A percentile compares a stretch with the other conserved stretches of the same genome.
Conservation (phyloP, 75 land plant species). For the Cupressus sempervirens region DNA sequence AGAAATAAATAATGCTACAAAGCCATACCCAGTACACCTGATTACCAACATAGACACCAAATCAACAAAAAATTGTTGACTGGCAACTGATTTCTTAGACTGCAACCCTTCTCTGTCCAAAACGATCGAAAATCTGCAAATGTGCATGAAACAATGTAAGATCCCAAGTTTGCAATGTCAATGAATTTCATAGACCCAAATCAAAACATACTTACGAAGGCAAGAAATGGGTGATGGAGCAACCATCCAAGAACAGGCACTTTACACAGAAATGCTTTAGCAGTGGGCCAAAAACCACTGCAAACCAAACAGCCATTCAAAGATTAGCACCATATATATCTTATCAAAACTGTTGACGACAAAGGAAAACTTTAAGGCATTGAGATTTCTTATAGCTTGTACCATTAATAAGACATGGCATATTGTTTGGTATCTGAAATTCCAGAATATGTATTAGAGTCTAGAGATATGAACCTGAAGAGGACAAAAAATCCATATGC, state of each 20-base stretch:
- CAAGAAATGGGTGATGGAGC: constrained; percentile 40
- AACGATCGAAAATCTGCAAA: not conserved
- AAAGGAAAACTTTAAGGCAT: not conserved
- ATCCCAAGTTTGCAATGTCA: not conserved
- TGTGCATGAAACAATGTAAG: not conserved
- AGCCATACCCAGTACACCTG: not conserved
- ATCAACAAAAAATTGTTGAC: not conserved
- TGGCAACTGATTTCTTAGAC: not conserved
- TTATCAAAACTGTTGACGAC: not conserved
- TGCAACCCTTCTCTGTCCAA: not conserved
- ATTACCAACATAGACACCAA: not conserved
- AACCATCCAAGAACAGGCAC: constrained; percentile 78
- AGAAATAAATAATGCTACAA: not conserved
- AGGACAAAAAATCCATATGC: constrained; percentile 67
- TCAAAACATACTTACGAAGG: not conserved
- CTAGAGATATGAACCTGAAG: constrained; percentile 49
- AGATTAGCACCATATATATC: not conserved
- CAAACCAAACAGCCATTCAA: not conserved
- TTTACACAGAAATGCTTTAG: constrained; percentile 51
- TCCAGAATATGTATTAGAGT: not conserved
- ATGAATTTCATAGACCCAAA: not conserved
- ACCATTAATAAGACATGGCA: not conserved
- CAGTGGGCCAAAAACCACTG: constrained; percentile 72
- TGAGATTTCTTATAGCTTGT: not conserved
- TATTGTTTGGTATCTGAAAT: not conserved